These are phyloP conservation scores for Neofusicoccum umdonicola DNA, from an alignment of 2,329 filamentous ascomycete genomes.

Conservation along the genomic window DNA sequence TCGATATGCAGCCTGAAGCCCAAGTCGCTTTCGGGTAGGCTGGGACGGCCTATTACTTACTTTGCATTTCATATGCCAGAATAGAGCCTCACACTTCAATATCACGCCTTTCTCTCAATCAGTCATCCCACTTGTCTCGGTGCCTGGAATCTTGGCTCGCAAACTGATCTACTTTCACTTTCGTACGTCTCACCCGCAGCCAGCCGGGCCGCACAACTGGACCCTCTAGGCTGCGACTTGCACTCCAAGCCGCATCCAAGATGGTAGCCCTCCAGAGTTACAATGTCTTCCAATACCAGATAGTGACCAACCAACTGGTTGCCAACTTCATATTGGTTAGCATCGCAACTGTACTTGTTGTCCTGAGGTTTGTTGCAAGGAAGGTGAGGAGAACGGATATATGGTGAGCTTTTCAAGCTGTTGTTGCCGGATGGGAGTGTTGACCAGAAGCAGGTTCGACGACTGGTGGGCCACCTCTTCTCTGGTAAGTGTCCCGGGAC, in stretches of 20 bases:
- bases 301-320: background rate
- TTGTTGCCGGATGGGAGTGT: background rate
- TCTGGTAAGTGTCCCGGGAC: background rate
- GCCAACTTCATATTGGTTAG: background rate
- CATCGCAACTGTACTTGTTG: background rate
- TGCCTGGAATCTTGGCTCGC: background rate
- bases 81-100: background rate
- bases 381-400: background rate
- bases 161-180: background rate
- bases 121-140: background rate
- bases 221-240: background rate
- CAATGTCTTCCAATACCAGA: background rate
- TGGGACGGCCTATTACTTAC: background rate
- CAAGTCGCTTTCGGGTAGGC: background rate
- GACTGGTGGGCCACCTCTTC: background rate
- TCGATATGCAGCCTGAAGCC: background rate
- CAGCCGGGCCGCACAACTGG: background rate
- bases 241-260: background rate
- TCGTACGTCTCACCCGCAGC: background rate
- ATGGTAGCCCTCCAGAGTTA: background rate
- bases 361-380: slow-evolving; percentile 2
- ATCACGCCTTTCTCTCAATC: background rate
- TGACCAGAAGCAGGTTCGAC: background rate
- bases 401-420: background rate
- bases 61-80: background rate